Base-by-base conservation (phyloP, 169 alveolate genomes). In the Plasmodium inui region DNA sequence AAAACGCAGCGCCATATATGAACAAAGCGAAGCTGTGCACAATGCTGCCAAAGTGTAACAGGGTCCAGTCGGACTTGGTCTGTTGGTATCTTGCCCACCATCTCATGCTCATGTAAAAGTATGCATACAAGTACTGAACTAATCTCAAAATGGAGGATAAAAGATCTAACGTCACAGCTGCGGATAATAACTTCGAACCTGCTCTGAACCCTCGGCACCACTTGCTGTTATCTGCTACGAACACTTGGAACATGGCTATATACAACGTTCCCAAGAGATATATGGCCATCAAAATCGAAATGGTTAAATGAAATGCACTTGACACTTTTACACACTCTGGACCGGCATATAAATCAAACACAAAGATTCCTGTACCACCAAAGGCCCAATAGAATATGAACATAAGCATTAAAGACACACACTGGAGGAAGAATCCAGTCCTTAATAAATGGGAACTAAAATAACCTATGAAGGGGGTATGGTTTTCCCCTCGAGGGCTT, bases 21-120 rank as follows among this genome's bases (percentile, higher is more conserved):
- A 97, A 94, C 72, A 97, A 93, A n/a, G 98, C 95, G 80, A 97
- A 93, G 55, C 97, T 96, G 93, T 97, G 96, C 70, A 97, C 94
- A 76, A 97, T 94, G 83, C 97, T 94, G 17, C 98, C 98, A 81
- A 97, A 92, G 83, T 97, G 97, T 88, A 95, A 96, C 76, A 97
- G 94, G 53, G 96, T 91, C 98, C 98, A 97, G 71, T 97, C 98
- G n/a, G 98, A 97, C 95, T 96, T 96, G 6, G 98, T 96, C 85
- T 97, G 98, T 93, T 96, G 97, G 80, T 96, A 97, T 61, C 96
- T 84, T 37, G 98, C 97, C 98, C 98, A 96, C 98, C 98, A 97
- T 92, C 95, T 95, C 96, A 96, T 96, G 93, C 96, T 95, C 97
- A 97, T 93, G 93, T 95, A 97, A 92, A 93, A 93, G 80, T 97